Base-by-base conservation (phyloP, 495 filamentous ascomycete species). In the Aspergillus diversus region DNA sequence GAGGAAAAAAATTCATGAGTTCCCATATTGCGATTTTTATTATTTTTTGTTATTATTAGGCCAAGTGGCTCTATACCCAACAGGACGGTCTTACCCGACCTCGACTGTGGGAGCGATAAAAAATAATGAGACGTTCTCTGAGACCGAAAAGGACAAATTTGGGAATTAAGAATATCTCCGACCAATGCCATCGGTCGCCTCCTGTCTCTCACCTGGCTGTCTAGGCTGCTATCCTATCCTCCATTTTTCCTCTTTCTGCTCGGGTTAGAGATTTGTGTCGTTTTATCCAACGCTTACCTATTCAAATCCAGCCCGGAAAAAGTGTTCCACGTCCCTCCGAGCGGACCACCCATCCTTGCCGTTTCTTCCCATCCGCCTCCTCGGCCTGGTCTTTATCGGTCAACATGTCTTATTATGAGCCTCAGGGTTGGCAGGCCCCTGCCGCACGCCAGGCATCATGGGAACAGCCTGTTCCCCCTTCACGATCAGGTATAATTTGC, bases 381-480 rank as follows among this genome's bases (percentile, higher is more conserved):
- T 50, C 16, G 48, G 31, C 50, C 33, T 57, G 35, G 53, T 54
- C 47, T 57, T 42, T 54, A 54, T 69, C 65, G 46, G 47, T 68
- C 68, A 82, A 67, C 72, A 95, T 95, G 91, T 89, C 92, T 33
- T 97, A 94, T 81, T 97, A 97, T 84, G 92, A 96, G 77, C 86
- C 92, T 66, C 87, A 90, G 72, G 85, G 89, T 73, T 95, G 91
- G 92, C 86, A 90, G 64, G 75, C 86, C 50, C 84, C 84, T 33
- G 72, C 81, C 48, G 84, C 84, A 51, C 86, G 88, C 66, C 84
- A 87, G 78, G 77, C 81, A 63, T 86, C 90, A 50, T 95, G 92
- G 86, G 92, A 96, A 57, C 90, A 94, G 70, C 92, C 89, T 51
- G 87, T 87, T 60, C 92, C 92, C 61, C 93, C 93, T 43, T 90